These are phyloP conservation scores for Odontarrhena argentea DNA, from an alignment of 345 rosid species.

Conservation along the genomic window DNA sequence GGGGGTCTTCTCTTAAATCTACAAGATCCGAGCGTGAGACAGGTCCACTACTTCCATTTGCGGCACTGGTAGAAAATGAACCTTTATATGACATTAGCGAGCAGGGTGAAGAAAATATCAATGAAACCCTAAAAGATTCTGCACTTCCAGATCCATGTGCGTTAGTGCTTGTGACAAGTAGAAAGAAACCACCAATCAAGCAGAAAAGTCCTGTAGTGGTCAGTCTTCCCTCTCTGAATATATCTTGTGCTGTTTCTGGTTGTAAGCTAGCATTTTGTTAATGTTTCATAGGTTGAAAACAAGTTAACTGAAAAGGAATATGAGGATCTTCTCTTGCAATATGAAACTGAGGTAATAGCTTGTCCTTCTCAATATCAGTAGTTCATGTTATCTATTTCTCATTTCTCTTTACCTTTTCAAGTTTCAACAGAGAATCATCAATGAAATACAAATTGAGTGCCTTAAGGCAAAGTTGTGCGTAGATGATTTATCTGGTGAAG, in stretches of 20 bases:
- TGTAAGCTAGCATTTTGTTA: constrained; percentile 37
- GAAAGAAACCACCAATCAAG: constrained; percentile 65
- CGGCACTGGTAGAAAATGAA: constrained; percentile 59
- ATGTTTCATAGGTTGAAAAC: constrained; percentile 54
- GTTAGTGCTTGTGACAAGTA: constrained; percentile 72
- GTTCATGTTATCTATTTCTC: constrained; percentile 14
- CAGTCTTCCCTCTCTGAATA: constrained; percentile 44
- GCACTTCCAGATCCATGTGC: constrained; percentile 73
- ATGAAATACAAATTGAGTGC: constrained; percentile 65
- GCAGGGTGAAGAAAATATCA: constrained; percentile 47
- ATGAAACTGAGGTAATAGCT: constrained; percentile 64
- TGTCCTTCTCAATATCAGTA: constrained; percentile 26
- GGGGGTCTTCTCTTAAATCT: constrained; percentile 53
- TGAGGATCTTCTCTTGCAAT: constrained; percentile 65
- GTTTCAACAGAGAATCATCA: constrained; percentile 53
- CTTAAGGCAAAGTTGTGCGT: constrained; percentile 58
- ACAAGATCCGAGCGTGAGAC: constrained; percentile 48
- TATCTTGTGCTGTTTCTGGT: constrained; percentile 30
- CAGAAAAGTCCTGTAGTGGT: constrained; percentile 64
- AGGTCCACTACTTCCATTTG: constrained; percentile 73
- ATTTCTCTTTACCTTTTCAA: constrained; percentile 17
- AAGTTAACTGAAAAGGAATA: constrained; percentile 59
- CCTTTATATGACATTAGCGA: constrained; percentile 40
- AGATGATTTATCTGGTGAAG: constrained; percentile 35
- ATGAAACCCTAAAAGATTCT: constrained; percentile 46